Evolutionary conservation across 257 asterid species (phyloP).

Genomic region (Lycium ferocissimum): DNA sequence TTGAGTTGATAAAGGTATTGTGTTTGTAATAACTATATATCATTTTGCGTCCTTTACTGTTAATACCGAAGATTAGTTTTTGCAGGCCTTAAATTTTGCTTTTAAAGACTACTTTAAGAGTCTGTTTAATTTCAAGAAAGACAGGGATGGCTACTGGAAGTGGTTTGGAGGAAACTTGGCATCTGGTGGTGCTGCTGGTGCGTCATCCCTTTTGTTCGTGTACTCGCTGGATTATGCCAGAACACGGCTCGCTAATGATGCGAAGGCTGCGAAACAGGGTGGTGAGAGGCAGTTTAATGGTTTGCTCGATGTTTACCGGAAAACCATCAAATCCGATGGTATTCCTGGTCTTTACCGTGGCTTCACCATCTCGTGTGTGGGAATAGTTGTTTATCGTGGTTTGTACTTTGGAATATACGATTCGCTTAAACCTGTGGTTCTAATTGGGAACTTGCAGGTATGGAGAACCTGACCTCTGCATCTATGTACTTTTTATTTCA

Average conservation of each 20-base stretch:
- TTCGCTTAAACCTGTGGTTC: constrained; percentile 45
- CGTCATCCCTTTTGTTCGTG: constrained; percentile 29
- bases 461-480: background rate
- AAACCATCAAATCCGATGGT: constrained; percentile 43
- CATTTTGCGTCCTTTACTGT: background rate
- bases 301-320: constrained; percentile 40
- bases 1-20: background rate
- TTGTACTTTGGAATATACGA: constrained; percentile 44
- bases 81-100: constrained; percentile 36
- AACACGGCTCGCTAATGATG: constrained; percentile 38
- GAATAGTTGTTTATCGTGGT: constrained; percentile 40
- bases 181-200: constrained; percentile 41
- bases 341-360: constrained; percentile 41
- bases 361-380: constrained; percentile 39
- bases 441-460: constrained; percentile 42
- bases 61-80: background rate
- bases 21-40: no score
- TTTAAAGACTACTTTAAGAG: constrained; percentile 31
- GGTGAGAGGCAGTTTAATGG: constrained; percentile 43
- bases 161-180: constrained; percentile 46
- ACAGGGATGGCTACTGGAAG: constrained; percentile 41
- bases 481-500: background rate
- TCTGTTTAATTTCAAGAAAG: constrained; percentile 37
- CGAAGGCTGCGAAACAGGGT: constrained; percentile 36
- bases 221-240: constrained; percentile 40